phyloP scores from a whole-genome alignment of 768 basidiomycete species.

The Pholiota conissans region DNA sequence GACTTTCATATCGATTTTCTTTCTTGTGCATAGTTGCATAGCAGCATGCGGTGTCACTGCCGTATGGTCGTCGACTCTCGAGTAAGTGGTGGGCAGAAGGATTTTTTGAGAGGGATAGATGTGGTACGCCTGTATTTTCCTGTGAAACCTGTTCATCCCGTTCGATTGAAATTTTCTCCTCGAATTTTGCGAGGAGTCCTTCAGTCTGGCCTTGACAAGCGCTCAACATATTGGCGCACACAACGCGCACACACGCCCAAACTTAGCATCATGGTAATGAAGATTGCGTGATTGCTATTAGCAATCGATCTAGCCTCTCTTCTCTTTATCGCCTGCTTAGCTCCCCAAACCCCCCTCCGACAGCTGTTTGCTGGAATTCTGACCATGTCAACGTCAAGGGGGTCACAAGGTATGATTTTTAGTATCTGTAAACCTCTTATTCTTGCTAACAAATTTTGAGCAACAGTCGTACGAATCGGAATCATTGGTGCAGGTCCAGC shows the following conservation, averaged over 20 bases:
- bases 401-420: background rate
- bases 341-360: background rate
- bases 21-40: too few species aligned
- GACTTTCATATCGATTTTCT: too few species aligned
- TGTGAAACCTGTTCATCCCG: too few species aligned
- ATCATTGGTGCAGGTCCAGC: slow-evolving; percentile 78
- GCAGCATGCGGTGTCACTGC: too few species aligned
- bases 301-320: too few species aligned
- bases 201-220: background rate
- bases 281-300: background rate
- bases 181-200: too few species aligned
- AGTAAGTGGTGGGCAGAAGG: too few species aligned
- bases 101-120: too few species aligned
- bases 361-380: background rate
- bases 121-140: too few species aligned
- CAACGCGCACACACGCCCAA: slow-evolving; percentile 9
- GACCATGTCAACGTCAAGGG: background rate
- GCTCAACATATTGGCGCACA: background rate
- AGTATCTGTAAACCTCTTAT: background rate
- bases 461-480: slow-evolving; percentile 40
- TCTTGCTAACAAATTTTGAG: background rate
- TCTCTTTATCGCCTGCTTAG: background rate
- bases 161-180: too few species aligned
- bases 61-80: too few species aligned
- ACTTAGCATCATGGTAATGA: background rate